These are phyloP conservation scores for Yamadazyma spencermartinsiae DNA, from an alignment of 1,139 yeast genomes.

Conservation along the genomic window DNA sequence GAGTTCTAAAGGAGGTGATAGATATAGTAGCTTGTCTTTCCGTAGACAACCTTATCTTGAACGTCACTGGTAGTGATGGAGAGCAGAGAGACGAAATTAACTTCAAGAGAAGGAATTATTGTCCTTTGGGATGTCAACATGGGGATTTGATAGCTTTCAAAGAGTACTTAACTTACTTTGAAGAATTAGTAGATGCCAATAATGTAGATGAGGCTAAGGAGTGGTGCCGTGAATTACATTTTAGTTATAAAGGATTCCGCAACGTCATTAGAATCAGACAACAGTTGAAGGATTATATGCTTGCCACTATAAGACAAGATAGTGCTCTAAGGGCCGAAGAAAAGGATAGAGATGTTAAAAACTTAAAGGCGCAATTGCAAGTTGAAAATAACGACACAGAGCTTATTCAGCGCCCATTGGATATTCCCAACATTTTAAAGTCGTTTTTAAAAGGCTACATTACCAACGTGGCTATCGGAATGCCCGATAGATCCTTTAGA, in stretches of 20 bases:
- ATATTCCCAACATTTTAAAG: constrained; percentile 64
- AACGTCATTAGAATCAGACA: constrained; percentile 74
- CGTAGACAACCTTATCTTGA: constrained; percentile 81
- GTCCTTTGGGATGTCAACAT: constrained; percentile 65
- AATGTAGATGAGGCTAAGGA: constrained; percentile 52
- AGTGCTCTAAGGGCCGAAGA: constrained; percentile 29
- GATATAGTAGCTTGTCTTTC: constrained; percentile 92
- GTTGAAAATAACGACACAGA: constrained; percentile 25
- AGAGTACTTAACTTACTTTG: constrained; percentile 68
- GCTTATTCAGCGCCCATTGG: constrained; percentile 32
- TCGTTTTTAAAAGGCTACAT: constrained; percentile 81
- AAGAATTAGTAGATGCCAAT: constrained; percentile 40
- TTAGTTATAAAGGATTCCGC: constrained; percentile 77
- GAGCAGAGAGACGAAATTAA: constrained; percentile 82
- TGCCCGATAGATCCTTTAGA: constrained; percentile 91
- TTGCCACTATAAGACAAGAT: constrained; percentile 42
- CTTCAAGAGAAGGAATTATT: constrained; percentile 57
- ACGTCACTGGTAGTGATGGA: constrained; percentile 60
- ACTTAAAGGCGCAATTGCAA: constrained; percentile 28
- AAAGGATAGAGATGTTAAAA: constrained; percentile 27
- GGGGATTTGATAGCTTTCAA: constrained; percentile 87
- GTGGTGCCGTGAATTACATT: constrained; percentile 82
- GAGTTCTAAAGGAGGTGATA: constrained; percentile 64
- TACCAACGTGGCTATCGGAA: constrained; percentile 86
- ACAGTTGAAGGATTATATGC: constrained; percentile 76